phyloP scores from a whole-genome alignment of 352 stramenopile species.

The Phytophthora hibernalis region DNA sequence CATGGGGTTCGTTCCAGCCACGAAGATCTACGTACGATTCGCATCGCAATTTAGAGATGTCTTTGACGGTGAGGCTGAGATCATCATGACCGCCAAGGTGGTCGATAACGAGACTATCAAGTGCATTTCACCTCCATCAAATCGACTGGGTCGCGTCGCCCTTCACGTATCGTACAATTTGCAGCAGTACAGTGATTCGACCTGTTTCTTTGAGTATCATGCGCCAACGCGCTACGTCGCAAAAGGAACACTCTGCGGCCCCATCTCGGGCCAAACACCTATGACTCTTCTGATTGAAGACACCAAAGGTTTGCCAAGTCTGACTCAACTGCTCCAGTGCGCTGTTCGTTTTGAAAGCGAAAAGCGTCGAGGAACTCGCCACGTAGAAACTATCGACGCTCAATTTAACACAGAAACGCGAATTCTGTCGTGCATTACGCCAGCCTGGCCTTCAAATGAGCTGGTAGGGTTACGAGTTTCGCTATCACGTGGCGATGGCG shows the following conservation, averaged over 20 bases:
- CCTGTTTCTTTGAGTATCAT: conserved; percentile 78
- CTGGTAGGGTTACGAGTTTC: conserved; percentile 53
- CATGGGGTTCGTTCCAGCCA: conserved; percentile 60
- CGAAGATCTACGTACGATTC: conserved; percentile 74
- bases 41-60: conserved; percentile 46
- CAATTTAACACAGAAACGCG: conserved; percentile 45
- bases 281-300: conserved; percentile 54
- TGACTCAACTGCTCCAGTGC: conserved; percentile 48
- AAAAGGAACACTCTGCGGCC: conserved; percentile 58
- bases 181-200: conserved; percentile 73
- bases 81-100: conserved; percentile 59
- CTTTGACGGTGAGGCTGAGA: conserved; percentile 43
- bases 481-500: conserved; percentile 22
- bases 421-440: conserved; percentile 48
- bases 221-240: conserved; percentile 47
- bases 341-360: conserved; percentile 58
- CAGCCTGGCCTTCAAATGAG: conserved; percentile 66
- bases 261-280: conserved; percentile 62
- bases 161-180: conserved; percentile 79
- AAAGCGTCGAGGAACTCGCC: conserved; percentile 10
- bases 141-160: conserved; percentile 41
- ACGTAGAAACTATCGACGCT: conserved; percentile 42
- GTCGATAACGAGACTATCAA: conserved; percentile 62
- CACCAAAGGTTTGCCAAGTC: conserved; percentile 47
- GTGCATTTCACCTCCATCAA: conserved; percentile 49